Base-by-base conservation (phyloP, 2,329 filamentous ascomycete genomes). In the Fusarium heterosporum region DNA sequence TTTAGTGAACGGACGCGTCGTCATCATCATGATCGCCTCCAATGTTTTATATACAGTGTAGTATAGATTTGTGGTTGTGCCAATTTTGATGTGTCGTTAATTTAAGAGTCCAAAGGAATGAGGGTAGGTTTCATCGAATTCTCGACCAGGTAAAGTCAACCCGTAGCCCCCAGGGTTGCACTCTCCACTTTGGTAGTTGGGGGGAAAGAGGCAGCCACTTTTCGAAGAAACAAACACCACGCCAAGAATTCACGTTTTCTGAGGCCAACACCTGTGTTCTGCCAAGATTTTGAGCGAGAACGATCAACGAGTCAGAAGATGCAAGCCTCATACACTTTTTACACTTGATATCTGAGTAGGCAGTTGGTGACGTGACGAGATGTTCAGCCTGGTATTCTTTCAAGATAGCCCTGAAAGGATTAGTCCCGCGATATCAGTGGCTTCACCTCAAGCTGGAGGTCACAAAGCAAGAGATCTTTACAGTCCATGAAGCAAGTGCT, bases 221-320 rank as follows among this genome's bases (percentile, higher is more conserved):
- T 66, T 55, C 61, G 66, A 56, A 34, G 22, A 12, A 42, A 32
- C 36, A 12, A 42, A 32, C 36, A 22, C 28, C 10, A 28, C 50
- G 66, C 61, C 66, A 66, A 66, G 56, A 55, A 38, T 41, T 43
- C 41, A 9, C 25, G 13, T n/a, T 61, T 50, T 41, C 13, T 46
- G 60, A 56, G 54, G 48, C 57, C 48, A 52, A 55, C 12, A 13
- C 34, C 19, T 19, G 36, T 30, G 14, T 39, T 39, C 25, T 30
- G 60, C 58, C 58, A 63, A 63, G 60, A 26, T 32, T 45, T 29
- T 45, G 9, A 17, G 34, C 36, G 43, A 3, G 9, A 45, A 29
- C 10, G 30, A 14, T n/a, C 40, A 58, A 38, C 60, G 39, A 58
- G 43, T 64, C 41, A 63, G 19, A 64, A 28, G 45, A 59, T 40